phyloP scores from a whole-genome alignment of 768 basidiomycete species.

The Pleurotus platypus region DNA sequence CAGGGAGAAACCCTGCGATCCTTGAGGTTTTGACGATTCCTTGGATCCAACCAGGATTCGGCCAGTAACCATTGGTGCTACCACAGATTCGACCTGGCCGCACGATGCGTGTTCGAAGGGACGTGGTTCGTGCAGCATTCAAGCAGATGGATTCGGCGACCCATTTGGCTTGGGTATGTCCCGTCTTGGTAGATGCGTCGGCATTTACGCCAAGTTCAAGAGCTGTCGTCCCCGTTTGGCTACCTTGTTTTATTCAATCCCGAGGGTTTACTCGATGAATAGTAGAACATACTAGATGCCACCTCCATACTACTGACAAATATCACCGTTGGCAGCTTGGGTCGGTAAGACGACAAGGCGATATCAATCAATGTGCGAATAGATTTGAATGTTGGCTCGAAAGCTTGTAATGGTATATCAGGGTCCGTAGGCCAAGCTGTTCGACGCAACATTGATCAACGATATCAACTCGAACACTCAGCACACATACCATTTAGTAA shows the following conservation, averaged over 20 bases:
- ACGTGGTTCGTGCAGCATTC: conserved; percentile 5
- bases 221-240: background rate
- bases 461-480: background rate
- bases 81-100: conserved; percentile 33
- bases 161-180: background rate
- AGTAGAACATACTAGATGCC: conserved; percentile 21
- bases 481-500: conserved; percentile 26
- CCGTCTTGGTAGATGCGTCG: background rate
- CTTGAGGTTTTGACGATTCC: conserved; percentile 21
- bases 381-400: conserved; percentile 24
- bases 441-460: background rate
- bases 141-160: conserved; percentile 12
- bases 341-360: conserved; percentile 21
- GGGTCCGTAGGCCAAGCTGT: conserved; percentile 33
- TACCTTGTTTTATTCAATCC: background rate
- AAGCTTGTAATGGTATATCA: conserved; percentile 22
- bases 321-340: conserved; percentile 22
- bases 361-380: conserved; percentile 29
- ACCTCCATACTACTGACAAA: conserved; percentile 28
- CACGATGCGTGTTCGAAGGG: conserved; percentile 17
- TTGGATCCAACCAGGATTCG: conserved; percentile 32
- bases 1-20: conserved; percentile 14
- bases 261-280: background rate
- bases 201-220: background rate
- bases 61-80: conserved; percentile 29